Evolutionary conservation across 257 asterid genomes (phyloP), one percentile per base, ranked within the genome.

Genomic region (Handroanthus guayacan): DNA sequence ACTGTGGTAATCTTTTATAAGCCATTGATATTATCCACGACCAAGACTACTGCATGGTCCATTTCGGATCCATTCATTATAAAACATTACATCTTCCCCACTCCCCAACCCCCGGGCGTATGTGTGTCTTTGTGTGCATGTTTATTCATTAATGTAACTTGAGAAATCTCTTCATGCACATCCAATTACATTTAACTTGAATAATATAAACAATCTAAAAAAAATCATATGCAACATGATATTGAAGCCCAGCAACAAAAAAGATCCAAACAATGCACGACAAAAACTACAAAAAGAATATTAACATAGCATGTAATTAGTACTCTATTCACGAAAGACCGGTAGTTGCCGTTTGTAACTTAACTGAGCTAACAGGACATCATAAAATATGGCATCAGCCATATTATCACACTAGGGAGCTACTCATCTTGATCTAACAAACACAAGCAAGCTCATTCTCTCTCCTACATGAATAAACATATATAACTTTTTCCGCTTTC

Each of bases 321-420:
- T 47, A 39, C 5, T 67, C 11, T 4, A 31, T 64, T 41, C 61
- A 69, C 16, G 38, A 56, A 47, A 17, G 18, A 38, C 41, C 17
- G 34, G 18, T 52, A 39, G 62, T 65, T 41, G 25, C 54, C 9
- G 56, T 18, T 52, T 64, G 6, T 13, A 6, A 54, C 48, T 41
- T 51, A 44, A 65, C 34, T 39, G 67, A 55, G 75, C 69, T 77
- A 65, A 20, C 6, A 25, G 54, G 75, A 65, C 17, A 20, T 75
- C 8, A 39, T 12, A 37, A 43, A 17, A 44, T 44, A 61, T 37
- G 34, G 57, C 51, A 70, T 34, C 58, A 36, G 20, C 20, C 25
- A 6, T 50, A 50, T 44, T 43, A 20, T 34, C 20, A 18, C 67
- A 71, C 74, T 62, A 50, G 62, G 0, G 62, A 74, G 47, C 66